A percentile compares a stretch with the other conserved stretches of the same genome.
Conservation (phyloP, 2,329 filamentous ascomycete genomes). For the Claviceps monticola region DNA sequence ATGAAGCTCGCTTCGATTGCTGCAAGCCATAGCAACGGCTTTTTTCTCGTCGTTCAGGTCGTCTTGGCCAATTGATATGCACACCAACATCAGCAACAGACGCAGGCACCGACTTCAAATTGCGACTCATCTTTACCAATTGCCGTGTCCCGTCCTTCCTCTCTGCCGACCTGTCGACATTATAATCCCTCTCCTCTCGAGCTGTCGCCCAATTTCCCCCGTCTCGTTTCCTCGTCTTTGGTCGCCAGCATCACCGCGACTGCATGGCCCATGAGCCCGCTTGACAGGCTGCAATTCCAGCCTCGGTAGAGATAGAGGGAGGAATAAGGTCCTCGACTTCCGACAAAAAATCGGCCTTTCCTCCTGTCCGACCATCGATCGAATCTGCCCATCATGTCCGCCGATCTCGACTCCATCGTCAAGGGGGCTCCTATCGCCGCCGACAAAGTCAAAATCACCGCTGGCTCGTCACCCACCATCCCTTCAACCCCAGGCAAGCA, state of each 20-base stretch:
- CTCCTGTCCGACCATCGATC: background rate
- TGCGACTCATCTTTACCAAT: no score
- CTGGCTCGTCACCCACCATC: constrained; percentile 30
- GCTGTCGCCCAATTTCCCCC: no score
- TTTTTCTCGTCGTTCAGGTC: no score
- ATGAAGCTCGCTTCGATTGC: no score
- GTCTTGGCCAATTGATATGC: no score
- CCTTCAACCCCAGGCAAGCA: constrained; percentile 29
- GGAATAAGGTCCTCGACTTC: background rate
- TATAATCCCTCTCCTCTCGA: no score
- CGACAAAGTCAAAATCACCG: constrained; percentile 28
- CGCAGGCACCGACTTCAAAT: no score
- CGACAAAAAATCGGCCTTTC: background rate
- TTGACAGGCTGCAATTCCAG: constrained; percentile 2
- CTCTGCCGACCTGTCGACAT: no score
- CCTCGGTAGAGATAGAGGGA: background rate
- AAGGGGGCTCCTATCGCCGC: constrained; percentile 66
- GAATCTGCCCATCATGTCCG: constrained; percentile 33
- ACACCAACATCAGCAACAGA: no score
- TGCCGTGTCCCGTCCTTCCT: no score
- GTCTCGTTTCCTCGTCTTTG: background rate
- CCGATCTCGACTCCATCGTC: constrained; percentile 73
- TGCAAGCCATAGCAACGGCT: no score
- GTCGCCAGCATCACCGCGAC: background rate
- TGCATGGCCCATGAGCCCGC: constrained; percentile 3